Base-by-base conservation (phyloP, 805 yeast species). In the Ogataea paraovalis region DNA sequence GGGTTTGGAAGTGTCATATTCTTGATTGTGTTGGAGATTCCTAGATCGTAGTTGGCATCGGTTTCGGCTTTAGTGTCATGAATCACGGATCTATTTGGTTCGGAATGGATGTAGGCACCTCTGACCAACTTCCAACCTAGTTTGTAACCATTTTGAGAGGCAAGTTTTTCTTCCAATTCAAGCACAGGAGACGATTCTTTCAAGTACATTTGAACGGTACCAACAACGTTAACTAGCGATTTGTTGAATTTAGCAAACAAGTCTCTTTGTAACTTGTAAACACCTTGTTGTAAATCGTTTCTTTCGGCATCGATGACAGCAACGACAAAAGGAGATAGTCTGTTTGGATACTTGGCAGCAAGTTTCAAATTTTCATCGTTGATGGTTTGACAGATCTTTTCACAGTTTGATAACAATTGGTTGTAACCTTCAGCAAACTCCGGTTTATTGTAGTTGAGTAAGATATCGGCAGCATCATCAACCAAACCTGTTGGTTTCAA, bases 41-140 rank as follows among this genome's bases (percentile, higher is more conserved):
- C 95, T 14, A 72, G 66, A 69, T 92, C 81, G 69, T 84, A 91
- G 62, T 82, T 81, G 9, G 54, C 57, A 63, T 91, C 98, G n/a
- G 97, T 87, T 51, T 79, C 91, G 44, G 70, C 74, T 68, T 92
- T 91, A 27, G 89, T 78, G 52, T 74, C 71, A 69, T 84, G 92
- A 51, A 91, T 88, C 18, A 87, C 83, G 44, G 61, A 54, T 61
- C 97, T 76, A 53, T 84, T 74, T 32, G 85, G 78, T 70, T 91
- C 98, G 5, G 96, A 80, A 64, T 91, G 97, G 51, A 91, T 80
- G 71, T 91, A 91, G 14, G 98, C 98, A 54, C 98, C 98, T 67
- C 98, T 81, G 16, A 91, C 98, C 46, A 91, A 76, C 68, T 91
- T 91, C 73, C 90, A 72, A 19, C 96, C 97, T 48, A 90, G 69